Percentiles rank a stretch among this genome's conserved stretches.
phyloP scores from a whole-genome alignment of 2,329 filamentous ascomycete genomes.

The Cladosporium sp. region DNA sequence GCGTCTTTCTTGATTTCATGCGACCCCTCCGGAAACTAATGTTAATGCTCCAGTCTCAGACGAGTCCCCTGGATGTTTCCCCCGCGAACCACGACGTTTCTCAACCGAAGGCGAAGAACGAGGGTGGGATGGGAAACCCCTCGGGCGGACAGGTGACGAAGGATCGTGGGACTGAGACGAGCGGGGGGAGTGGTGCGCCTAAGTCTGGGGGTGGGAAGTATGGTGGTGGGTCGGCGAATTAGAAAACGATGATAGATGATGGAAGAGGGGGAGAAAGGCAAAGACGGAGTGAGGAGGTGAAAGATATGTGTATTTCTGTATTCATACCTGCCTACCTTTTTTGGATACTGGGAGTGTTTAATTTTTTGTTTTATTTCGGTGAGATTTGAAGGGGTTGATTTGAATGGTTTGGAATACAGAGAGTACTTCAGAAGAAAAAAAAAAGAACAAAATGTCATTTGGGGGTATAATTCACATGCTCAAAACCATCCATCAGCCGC shows the following conservation, averaged over 20 bases:
- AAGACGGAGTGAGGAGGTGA: too few relatives aligned
- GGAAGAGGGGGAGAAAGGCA: background rate
- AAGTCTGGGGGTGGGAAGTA: slow-evolving; percentile 33
- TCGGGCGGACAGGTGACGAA: slow-evolving; percentile 18
- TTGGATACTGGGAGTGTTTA: too few relatives aligned
- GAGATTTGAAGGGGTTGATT: too few relatives aligned
- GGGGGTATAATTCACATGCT: too few relatives aligned
- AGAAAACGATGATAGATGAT: background rate
- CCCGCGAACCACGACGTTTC: slow-evolving; percentile 58
- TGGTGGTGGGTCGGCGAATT: slow-evolving; percentile 14
- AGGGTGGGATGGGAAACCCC: slow-evolving; percentile 34
- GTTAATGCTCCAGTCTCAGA: slow-evolving; percentile 16
- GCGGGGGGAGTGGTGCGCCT: slow-evolving; percentile 33
- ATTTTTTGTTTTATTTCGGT: too few relatives aligned
- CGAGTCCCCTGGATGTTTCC: slow-evolving; percentile 54
- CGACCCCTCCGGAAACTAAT: too few relatives aligned
- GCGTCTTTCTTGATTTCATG: background rate
- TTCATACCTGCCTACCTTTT: too few relatives aligned
- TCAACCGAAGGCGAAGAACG: slow-evolving; percentile 40
- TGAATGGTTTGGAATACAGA: too few relatives aligned
- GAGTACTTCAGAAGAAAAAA: too few relatives aligned
- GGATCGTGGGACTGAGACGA: slow-evolving; percentile 22
- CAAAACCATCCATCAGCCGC: too few relatives aligned
- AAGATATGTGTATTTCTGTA: too few relatives aligned
- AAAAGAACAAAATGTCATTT: too few relatives aligned